These are phyloP conservation scores for Silene coronaria DNA, from an alignment of 179 eudicot genomes.

Conservation along the genomic window DNA sequence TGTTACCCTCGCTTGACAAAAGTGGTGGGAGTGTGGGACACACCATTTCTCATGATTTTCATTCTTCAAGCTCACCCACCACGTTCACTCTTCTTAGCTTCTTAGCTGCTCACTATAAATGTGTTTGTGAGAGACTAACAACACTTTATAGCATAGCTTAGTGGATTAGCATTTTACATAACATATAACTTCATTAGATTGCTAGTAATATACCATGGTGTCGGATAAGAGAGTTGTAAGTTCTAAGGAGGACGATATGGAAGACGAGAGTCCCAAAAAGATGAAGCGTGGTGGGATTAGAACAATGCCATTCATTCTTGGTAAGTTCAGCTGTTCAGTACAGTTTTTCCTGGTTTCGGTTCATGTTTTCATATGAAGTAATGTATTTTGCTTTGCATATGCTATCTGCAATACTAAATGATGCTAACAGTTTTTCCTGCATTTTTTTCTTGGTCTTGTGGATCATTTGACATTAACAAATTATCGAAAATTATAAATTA, in stretches of 20 bases:
- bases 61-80: neutral
- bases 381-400: neutral
- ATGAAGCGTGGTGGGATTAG: slow-evolving; percentile 54
- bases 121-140: neutral
- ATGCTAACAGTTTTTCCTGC: too few relatives aligned
- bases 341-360: neutral
- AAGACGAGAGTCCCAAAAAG: slow-evolving; percentile 23
- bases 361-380: neutral
- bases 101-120: slow-evolving; percentile 20
- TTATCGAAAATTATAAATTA: too few relatives aligned
- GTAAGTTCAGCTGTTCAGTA: slow-evolving; percentile 35
- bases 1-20: neutral
- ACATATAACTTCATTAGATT: neutral
- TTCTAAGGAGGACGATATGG: slow-evolving; percentile 18
- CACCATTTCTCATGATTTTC: slow-evolving; percentile 18
- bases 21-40: slow-evolving; percentile 24
- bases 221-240: slow-evolving; percentile 18
- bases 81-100: too few relatives aligned
- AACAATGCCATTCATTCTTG: slow-evolving; percentile 83
- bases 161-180: neutral
- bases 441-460: too few relatives aligned
- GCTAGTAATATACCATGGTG: slow-evolving; percentile 19
- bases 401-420: neutral
- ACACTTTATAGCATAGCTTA: neutral
- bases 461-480: too few relatives aligned